phyloP scores from a whole-genome alignment of 2,329 filamentous ascomycete genomes.

The Pseudogymnoascus sp. region DNA sequence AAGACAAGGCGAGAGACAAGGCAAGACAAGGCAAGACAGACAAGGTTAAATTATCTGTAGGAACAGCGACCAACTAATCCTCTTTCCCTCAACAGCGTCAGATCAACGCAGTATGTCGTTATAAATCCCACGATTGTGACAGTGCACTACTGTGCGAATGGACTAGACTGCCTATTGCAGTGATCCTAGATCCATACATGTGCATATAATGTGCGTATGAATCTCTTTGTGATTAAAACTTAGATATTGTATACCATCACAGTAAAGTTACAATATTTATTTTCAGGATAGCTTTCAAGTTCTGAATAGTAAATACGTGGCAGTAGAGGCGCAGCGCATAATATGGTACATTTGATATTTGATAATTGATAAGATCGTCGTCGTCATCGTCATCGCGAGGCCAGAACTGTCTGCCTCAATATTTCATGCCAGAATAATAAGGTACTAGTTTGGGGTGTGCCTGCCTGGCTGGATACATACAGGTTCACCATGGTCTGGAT shows the following conservation, averaged over 20 bases:
- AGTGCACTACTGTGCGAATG: conserved; percentile 1
- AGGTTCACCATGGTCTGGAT: background rate
- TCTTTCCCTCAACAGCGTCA: background rate
- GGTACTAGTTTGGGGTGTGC: background rate
- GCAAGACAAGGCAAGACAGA: background rate
- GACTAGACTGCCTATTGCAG: background rate
- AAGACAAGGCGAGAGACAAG: background rate
- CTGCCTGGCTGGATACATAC: conserved; percentile 5
- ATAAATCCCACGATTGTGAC: background rate
- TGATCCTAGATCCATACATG: conserved; percentile 2
- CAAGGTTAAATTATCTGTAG: background rate
- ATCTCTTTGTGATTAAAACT: background rate
- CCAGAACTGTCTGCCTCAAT: background rate
- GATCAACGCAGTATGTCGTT: background rate
- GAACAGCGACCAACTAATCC: background rate
- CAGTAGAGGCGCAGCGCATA: background rate
- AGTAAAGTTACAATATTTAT: background rate
- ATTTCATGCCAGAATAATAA: conserved; percentile 4
- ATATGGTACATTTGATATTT: background rate
- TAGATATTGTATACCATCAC: background rate
- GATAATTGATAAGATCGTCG: background rate
- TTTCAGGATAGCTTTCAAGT: background rate
- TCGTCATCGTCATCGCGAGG: background rate
- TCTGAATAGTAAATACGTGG: background rate
- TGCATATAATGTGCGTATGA: background rate